Evolutionary conservation across 345 rosid species (phyloP), one percentile per base, ranked within the genome.

Genomic region (Sisymbrium irio): DNA sequence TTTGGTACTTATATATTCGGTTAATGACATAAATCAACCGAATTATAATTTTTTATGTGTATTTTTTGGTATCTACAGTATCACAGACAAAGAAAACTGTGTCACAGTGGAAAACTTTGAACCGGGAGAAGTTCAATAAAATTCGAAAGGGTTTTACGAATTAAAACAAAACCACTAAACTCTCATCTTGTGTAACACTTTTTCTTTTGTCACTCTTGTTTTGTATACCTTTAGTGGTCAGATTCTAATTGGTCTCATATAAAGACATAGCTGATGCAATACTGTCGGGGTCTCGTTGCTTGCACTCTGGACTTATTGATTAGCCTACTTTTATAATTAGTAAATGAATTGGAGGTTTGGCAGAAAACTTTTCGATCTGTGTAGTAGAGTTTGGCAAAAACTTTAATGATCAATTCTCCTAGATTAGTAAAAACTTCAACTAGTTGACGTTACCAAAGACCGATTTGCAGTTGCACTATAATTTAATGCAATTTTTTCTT

Each of bases 301-400:
- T 33, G 6, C 15, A 32, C 32, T 30, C 0, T 45, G 18, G 28
- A 41, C 49, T 15, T 20, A 47, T 22, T 57, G 35, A 60, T 47
- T 25, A 6, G 33, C 62, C 25, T 51, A 11, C 18, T 60, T 12
- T 20, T 25, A 7, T 35, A 11, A 20, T 17, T 9, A 25, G 25
- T 25, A 71, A 50, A 59, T 9, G 6, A 27, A 6, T 15, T 50
- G 28, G 18, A 51, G 53, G 49, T 47, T 74, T 57, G 78, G 78
- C 78, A 57, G 51, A 28, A 51, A 61, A 62, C 13, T 41, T 25
- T n/a, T 14, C 0, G 13, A 20, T 50, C 1, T 50, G n/a, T 20
- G 36, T 27, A 20, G 44, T 50, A 75, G 73, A 61, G 74, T 75
- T 75, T 68, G 79, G 69, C 63, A 67, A 62, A 65, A 44, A 65